Conservation (phyloP, 257 asterid species). For the Galeopsis tetrahit region DNA sequence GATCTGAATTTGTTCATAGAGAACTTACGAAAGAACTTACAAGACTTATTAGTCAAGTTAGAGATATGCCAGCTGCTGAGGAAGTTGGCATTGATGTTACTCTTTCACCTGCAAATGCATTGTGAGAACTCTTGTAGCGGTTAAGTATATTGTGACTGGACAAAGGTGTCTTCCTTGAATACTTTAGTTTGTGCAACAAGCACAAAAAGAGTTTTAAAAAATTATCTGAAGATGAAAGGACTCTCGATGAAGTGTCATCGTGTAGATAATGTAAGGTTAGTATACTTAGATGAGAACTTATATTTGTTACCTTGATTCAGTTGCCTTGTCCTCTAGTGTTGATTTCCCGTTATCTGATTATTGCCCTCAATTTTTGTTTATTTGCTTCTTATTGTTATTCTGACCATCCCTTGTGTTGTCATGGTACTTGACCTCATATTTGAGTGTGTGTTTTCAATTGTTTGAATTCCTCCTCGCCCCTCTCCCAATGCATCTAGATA, state of each 20-base stretch:
- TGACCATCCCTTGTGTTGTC: conserved; percentile 10
- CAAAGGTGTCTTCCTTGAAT: conserved; percentile 22
- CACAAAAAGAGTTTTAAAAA: conserved; percentile 13
- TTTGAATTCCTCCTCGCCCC: not conserved
- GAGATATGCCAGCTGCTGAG: conserved; percentile 55
- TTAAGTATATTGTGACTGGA: conserved; percentile 19
- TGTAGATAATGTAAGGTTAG: conserved; percentile 36
- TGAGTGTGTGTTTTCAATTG: not conserved
- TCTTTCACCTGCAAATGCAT: conserved; percentile 40
- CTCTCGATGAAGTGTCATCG: conserved; percentile 31
- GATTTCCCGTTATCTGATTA: not conserved
- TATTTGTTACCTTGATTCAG: conserved; percentile 20
- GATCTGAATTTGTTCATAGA: conserved; percentile 56
- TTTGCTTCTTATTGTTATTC: conserved; percentile 3
- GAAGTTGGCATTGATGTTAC: conserved; percentile 41
- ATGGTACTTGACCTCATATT: conserved; percentile 5
- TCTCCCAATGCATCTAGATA: not conserved
- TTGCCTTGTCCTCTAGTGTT: conserved; percentile 24
- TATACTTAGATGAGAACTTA: conserved; percentile 15
- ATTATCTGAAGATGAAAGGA: conserved; percentile 14
- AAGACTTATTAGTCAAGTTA: conserved; percentile 52
- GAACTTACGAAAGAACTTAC: conserved; percentile 54
- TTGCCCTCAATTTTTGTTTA: conserved; percentile 1
- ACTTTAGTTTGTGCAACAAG: not conserved
- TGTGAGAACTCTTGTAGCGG: conserved; percentile 37